Evolutionary conservation across 768 basidiomycete species (phyloP).

Genomic region (Hortiboletus flavorubellus): DNA sequence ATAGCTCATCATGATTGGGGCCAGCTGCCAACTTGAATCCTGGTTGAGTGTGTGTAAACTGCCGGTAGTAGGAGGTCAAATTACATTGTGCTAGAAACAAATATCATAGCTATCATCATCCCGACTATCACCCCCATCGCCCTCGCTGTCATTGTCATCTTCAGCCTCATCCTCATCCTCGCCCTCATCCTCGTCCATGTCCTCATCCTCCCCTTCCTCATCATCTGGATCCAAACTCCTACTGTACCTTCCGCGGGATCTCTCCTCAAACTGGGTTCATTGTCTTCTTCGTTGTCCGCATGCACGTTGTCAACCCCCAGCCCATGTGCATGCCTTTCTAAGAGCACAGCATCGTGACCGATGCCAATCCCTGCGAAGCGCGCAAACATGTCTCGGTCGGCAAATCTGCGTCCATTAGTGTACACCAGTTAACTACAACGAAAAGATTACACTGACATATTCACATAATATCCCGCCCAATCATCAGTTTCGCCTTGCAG

Average conservation of each 20-base stretch:
- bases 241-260: neutral
- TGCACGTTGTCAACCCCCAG: neutral
- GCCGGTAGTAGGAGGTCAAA: too few species aligned
- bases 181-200: neutral
- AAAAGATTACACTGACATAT: neutral
- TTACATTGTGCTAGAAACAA: neutral
- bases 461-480: neutral
- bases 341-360: neutral
- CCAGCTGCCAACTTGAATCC: too few species aligned
- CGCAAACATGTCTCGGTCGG: conserved; percentile 7
- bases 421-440: neutral
- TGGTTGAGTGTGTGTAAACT: too few species aligned
- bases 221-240: too few species aligned
- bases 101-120: neutral
- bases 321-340: neutral
- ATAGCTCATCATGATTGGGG: too few species aligned
- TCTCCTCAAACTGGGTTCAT: neutral
- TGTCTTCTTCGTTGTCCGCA: neutral
- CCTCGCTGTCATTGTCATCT: neutral
- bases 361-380: conserved; percentile 1
- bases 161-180: neutral
- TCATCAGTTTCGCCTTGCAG: too few species aligned
- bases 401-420: neutral
- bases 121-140: neutral
- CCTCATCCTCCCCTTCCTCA: neutral